phyloP scores from a whole-genome alignment of 1,284 basidiomycete genomes.

The Microbotryomycetes sp. region DNA sequence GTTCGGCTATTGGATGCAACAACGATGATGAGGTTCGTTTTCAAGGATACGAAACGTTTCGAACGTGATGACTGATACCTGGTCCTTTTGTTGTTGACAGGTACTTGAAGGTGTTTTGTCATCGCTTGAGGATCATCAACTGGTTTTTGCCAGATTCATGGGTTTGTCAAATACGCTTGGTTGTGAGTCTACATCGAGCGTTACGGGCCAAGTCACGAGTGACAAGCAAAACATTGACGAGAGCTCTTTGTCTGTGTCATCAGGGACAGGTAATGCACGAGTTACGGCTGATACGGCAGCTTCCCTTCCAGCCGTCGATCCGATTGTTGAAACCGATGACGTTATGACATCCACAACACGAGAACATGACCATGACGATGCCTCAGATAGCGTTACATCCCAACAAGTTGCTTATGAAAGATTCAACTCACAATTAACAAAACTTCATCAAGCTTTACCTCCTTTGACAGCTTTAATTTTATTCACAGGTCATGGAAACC shows the following conservation, averaged over 20 bases:
- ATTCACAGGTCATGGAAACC: constrained; percentile 80
- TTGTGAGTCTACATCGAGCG: constrained; percentile 53
- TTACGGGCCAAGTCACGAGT: too few species aligned
- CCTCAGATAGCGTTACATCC: too few species aligned
- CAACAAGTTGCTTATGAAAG: constrained; percentile 33
- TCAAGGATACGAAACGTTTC: background rate
- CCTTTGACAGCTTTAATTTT: constrained; percentile 70
- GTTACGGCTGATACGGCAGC: background rate
- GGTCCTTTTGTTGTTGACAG: constrained; percentile 12
- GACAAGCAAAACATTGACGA: background rate
- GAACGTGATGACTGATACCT: background rate
- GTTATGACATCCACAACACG: too few species aligned
- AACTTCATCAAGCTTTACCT: constrained; percentile 63
- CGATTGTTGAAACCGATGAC: background rate
- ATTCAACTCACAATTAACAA: constrained; percentile 57
- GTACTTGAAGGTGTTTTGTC: constrained; percentile 60
- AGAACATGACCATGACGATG: too few species aligned
- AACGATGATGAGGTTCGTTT: constrained; percentile 58
- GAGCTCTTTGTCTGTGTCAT: background rate
- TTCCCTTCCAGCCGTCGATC: background rate
- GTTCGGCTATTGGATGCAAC: constrained; percentile 62
- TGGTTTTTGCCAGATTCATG: constrained; percentile 73
- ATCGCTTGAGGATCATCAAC: constrained; percentile 60
- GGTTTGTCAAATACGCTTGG: constrained; percentile 65
- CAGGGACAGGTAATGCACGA: background rate